Evolutionary conservation across 441 rosid species (phyloP), one percentile per base, ranked within the genome.

Genomic region (Mallotus repandus): DNA sequence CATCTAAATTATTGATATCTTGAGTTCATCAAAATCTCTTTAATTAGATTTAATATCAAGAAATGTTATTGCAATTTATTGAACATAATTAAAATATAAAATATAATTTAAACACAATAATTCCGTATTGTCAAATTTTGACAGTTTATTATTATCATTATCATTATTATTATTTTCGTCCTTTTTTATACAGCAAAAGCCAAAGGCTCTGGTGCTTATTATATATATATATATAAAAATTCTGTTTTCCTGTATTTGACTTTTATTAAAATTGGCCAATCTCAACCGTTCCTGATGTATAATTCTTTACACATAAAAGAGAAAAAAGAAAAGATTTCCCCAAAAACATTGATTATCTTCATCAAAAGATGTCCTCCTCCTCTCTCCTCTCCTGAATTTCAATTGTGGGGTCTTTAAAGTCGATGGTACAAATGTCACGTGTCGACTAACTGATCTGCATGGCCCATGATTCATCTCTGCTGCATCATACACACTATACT

Each of bases 381-480:
- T 4, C 9, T 15, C 32, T 29, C 32, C 32, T 29, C 32, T 29
- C 2, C 32, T 43, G 48, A 61, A 67, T 12, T 54, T 45, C 43
- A 74, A 66, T 54, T 18, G 38, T 56, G 67, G 82, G 69, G 74
- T 18, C 48, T 5, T 14, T 3, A 43, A 25, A 19, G 7, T 4
- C 3, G 0, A 41, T 3, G 63, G 68, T 66, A 63, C 66, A 25
- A 4, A 58, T 70, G 80, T 81, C 86, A 88, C 89, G 88, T 88
- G 88, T 79, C 81, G 63, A 74, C 77, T 79, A 64, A 77, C 25
- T 77, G 84, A 58, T 48, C 19, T 54, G 80, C 77, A 59, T 80
- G 88, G 86, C 81, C 88, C 86, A 81, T 78, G 79, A 76, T 70
- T 71, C 73, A 72, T 73, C 74, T 58, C 70, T 73, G 5, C 10